Conservation (phyloP, 495 filamentous ascomycete species). For the Hypoxylon intermedium region DNA sequence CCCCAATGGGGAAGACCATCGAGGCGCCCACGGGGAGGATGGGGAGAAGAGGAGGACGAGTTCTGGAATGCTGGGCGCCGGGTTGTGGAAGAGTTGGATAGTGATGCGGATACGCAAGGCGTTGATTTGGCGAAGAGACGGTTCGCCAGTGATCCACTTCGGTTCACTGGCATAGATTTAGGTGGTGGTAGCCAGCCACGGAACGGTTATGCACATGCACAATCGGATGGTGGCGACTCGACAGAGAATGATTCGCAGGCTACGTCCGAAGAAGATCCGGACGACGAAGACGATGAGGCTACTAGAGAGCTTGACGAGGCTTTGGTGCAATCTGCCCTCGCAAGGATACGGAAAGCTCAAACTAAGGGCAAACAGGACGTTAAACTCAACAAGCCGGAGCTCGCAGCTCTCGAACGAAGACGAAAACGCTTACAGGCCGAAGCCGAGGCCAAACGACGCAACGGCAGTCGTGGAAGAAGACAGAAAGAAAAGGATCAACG, state of each 20-base stretch:
- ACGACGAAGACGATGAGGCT: slow-evolving; percentile 60
- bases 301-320: slow-evolving; percentile 65
- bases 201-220: slow-evolving; percentile 53
- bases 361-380: slow-evolving; percentile 77
- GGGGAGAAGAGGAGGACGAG: slow-evolving; percentile 59
- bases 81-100: slow-evolving; percentile 75
- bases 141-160: slow-evolving; percentile 65
- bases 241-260: slow-evolving; percentile 60
- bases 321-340: slow-evolving; percentile 74
- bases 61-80: slow-evolving; percentile 52
- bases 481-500: slow-evolving; percentile 48
- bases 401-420: slow-evolving; percentile 72
- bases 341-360: slow-evolving; percentile 77
- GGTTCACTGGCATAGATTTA: slow-evolving; percentile 68
- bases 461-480: slow-evolving; percentile 29
- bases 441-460: slow-evolving; percentile 39
- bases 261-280: slow-evolving; percentile 59
- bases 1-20: slow-evolving; percentile 99
- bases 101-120: slow-evolving; percentile 66
- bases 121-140: slow-evolving; percentile 58
- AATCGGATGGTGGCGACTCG: slow-evolving; percentile 57
- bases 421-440: slow-evolving; percentile 66
- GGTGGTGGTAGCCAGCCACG: slow-evolving; percentile 54
- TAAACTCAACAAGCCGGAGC: slow-evolving; percentile 73
- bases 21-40: slow-evolving; percentile 74